Evolutionary conservation across 2,329 filamentous ascomycete genomes (phyloP).

Genomic region (Hypoxylon sp.): DNA sequence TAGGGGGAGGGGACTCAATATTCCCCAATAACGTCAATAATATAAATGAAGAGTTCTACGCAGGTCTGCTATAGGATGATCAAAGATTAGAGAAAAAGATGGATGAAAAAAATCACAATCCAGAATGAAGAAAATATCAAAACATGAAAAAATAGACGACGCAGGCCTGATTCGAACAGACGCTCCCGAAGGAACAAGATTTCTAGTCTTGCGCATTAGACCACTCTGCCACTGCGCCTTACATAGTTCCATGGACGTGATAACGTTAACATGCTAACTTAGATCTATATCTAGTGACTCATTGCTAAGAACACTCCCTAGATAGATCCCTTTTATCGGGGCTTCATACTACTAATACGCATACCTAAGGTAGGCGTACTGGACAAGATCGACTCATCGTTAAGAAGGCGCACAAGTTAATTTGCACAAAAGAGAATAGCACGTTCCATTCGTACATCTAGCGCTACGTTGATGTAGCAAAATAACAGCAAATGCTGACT

Average conservation of each 20-base stretch:
- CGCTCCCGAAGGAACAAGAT: constrained; percentile 42
- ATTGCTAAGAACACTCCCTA: no score
- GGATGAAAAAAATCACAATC: background rate
- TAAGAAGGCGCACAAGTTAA: background rate
- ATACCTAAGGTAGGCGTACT: background rate
- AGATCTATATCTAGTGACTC: no score
- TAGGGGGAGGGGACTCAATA: no score
- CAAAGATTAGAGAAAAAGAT: no score
- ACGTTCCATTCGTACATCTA: constrained; percentile 36
- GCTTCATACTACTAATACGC: no score
- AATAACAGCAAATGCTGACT: constrained; percentile 20
- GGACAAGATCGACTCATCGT: background rate
- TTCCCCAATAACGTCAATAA: no score
- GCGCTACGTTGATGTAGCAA: constrained; percentile 22
- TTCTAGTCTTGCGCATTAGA: constrained; percentile 41
- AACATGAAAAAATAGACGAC: constrained; percentile 21
- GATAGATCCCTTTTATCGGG: no score
- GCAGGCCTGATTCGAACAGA: constrained; percentile 41
- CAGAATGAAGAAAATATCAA: background rate
- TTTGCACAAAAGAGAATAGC: constrained; percentile 40
- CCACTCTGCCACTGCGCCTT: constrained; percentile 27
- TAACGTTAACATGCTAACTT: no score
- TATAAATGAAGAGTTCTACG: no score
- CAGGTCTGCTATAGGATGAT: no score
- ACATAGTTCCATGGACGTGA: background rate